These are phyloP conservation scores for Cytospora chrysosperma DNA, from an alignment of 2,329 filamentous ascomycete genomes.

Conservation along the genomic window DNA sequence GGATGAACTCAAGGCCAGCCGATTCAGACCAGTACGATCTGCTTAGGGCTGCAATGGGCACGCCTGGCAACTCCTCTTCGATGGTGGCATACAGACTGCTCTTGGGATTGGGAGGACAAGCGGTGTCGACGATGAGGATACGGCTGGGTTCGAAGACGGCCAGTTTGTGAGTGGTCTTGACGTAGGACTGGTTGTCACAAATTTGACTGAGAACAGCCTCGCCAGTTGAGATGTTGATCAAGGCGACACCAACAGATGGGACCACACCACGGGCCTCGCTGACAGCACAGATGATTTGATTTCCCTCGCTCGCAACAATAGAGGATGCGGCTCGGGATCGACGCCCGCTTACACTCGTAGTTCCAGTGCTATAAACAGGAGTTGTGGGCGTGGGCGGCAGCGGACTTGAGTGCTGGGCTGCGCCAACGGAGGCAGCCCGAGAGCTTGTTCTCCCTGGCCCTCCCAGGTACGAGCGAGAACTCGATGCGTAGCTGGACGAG, in stretches of 20 bases:
- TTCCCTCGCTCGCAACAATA: slow-evolving; percentile 49
- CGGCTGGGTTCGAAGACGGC: slow-evolving; percentile 75
- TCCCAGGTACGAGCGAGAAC: too few relatives aligned
- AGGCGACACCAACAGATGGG: slow-evolving; percentile 80
- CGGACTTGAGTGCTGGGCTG: not conserved
- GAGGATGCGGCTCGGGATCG: slow-evolving; percentile 44
- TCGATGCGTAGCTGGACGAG: not conserved
- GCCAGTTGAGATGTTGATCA: slow-evolving; percentile 81
- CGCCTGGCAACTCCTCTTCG: slow-evolving; percentile 66
- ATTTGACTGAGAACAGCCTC: slow-evolving; percentile 88
- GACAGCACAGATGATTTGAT: slow-evolving; percentile 83
- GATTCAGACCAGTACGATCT: slow-evolving; percentile 82
- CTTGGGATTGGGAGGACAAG: slow-evolving; percentile 61
- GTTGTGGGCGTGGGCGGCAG: not conserved
- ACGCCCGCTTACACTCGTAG: slow-evolving; percentile 42
- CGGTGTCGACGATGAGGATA: slow-evolving; percentile 73
- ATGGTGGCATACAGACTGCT: slow-evolving; percentile 75
- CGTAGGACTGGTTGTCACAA: slow-evolving; percentile 89
- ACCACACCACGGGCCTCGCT: slow-evolving; percentile 85
- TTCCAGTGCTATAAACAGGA: slow-evolving; percentile 25
- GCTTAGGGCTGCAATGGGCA: slow-evolving; percentile 64
- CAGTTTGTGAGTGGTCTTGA: slow-evolving; percentile 84
- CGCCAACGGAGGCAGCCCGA: not conserved
- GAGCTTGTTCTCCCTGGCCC: not conserved
- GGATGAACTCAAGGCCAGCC: slow-evolving; percentile 73